Percentiles rank a stretch among this genome's conserved stretches.
These are phyloP conservation scores for Aspergillus quadrilineatus DNA, from an alignment of 2,329 filamentous ascomycete species.

Conservation along the genomic window DNA sequence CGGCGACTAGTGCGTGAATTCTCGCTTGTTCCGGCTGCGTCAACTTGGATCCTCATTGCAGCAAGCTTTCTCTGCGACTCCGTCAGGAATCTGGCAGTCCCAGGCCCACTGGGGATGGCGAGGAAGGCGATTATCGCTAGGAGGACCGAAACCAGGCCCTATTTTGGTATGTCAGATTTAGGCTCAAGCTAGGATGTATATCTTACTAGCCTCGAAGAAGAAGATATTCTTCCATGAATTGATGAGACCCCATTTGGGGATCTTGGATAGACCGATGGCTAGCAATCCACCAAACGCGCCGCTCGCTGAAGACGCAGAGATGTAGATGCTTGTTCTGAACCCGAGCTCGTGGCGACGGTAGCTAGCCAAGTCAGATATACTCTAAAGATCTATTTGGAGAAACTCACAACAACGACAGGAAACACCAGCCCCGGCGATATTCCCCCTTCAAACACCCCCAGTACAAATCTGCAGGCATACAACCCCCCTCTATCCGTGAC, in stretches of 20 bases:
- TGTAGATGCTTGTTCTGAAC: slow-evolving; percentile 14
- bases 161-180: background rate
- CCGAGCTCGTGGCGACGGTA: slow-evolving; percentile 16
- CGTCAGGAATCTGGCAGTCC: slow-evolving; percentile 1
- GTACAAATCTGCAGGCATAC: slow-evolving; percentile 8
- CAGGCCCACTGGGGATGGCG: background rate
- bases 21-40: slow-evolving; percentile 9
- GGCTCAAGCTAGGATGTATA: background rate
- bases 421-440: slow-evolving; percentile 9
- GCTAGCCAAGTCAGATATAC: background rate
- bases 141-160: slow-evolving; percentile 6
- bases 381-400: background rate
- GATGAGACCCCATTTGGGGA: slow-evolving; percentile 8
- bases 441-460: slow-evolving; percentile 10
- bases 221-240: slow-evolving; percentile 15
- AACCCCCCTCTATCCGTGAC: background rate
- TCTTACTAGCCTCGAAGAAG: slow-evolving; percentile 10
- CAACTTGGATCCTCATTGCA: slow-evolving; percentile 1
- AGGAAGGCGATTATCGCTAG: slow-evolving; percentile 3
- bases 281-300: slow-evolving; percentile 16
- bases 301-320: slow-evolving; percentile 14
- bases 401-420: slow-evolving; percentile 10
- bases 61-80: background rate
- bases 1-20: background rate
- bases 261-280: slow-evolving; percentile 5